Base-by-base conservation (phyloP, 2,329 filamentous ascomycete genomes). In the Graphilbum fragrans region DNA sequence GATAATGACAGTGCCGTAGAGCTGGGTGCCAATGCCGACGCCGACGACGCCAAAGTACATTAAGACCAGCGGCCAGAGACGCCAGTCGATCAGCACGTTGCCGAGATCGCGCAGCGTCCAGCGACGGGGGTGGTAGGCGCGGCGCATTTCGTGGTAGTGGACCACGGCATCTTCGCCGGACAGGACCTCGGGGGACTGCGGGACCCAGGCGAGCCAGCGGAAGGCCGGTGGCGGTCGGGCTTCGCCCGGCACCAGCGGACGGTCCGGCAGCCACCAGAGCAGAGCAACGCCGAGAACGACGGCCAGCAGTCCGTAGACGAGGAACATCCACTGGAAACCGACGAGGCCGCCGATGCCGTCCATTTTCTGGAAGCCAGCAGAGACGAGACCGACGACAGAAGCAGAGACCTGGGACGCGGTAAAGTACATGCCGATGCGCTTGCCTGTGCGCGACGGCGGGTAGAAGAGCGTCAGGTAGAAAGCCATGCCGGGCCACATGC, bases 1-100 rank as follows among this genome's bases (percentile, higher is more conserved):
- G 52, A 94, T 92, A 52, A 94, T 94, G 49, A 94, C 77, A 3
- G 81, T 90, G 25, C 82, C 85, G 55, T 94, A 94, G 37, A 84
- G 76, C 61, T 94, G 86, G 1, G 86, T 87, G 35, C 86, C 87
- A 47, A 94, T 94, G 9, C 87, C 87, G 3, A 94, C 87, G 19
- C 87, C 87, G 1, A 94, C 87, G 3, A 94, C 87, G 18, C 87
- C 87, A 62, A 94, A 94, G 62, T 94, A 94, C 87, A 94, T 94
- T 41, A 94, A 55, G 1, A 81, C 71, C 49, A 94, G 61, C 2
- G 87, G 87, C 82, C 86, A 94, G 17, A 94, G 68, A 3, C 86
- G 76, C 87, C 86, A 94, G 60, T 94, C 87, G 29, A 83, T 67
- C 23, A 94, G 63, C 2, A 93, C 83, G 20, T 66, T 63, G 20